Evolutionary conservation across 257 asterid genomes (phyloP), one percentile per base, ranked within the genome.

Genomic region (Plectranthus barbatus): DNA sequence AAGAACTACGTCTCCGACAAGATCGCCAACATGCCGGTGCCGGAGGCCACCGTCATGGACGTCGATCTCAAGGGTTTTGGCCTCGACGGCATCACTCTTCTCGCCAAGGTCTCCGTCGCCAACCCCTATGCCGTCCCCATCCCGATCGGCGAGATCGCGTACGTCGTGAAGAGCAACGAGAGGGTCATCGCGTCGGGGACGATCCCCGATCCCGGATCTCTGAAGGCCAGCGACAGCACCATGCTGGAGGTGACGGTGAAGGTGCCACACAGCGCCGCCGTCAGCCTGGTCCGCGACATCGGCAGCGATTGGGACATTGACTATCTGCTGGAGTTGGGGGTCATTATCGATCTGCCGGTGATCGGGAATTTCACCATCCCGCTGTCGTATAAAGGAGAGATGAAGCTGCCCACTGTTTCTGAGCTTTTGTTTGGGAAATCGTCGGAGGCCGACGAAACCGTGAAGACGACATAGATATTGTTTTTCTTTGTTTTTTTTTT

Each of bases 251-350:
- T 90, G 31, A 72, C 80, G 3, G 74, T 78, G 23, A 81, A 84
- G 80, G 87, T 89, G 73, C 80, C 95, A 4, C 90, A 89, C 84
- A 70, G 73, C 64, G 82, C 77, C 62, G 37, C 84, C 62, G 18
- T 81, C 70, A 86, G 79, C 71, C 45, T 89, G 69, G 74, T 66
- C 15, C 74, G 69, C 29, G 96, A 86, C 72, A 29, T 89, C 60
- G 88, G 88, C 26, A 69, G 71, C 14, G 95, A 89, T 72, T 86
- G 96, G 96, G 96, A 89, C 60, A 62, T 89, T 26, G 95, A 86
- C 63, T 86, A 89, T 31, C 65, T 75, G 0, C 5, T 89, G 39
- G 83, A 82, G 0, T 52, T 89, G 3, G 81, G 85, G 14, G 79
- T 89, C 10, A 58, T 81, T 10, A 44, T 89, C 12, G 95, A 89